Base-by-base conservation (phyloP, 805 yeast species). In the Starmerella sp. region DNA sequence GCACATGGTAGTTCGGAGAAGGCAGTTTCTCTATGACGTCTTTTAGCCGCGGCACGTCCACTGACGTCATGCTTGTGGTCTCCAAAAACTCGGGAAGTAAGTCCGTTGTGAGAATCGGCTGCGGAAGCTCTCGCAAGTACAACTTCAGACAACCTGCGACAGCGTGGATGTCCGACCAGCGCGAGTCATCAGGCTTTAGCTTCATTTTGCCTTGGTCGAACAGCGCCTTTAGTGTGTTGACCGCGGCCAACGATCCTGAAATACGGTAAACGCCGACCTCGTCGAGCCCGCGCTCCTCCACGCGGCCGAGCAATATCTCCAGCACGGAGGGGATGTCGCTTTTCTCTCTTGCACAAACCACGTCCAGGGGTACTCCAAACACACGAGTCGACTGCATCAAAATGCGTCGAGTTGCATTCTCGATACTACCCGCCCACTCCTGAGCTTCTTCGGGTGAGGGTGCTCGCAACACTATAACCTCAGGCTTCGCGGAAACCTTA, bases 241-340 rank as follows among this genome's bases (percentile, higher is more conserved):
- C 79, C 50, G 80, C 76, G 7, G 81, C 82, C 39, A 78, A 73
- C 8, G 84, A 79, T 5, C 84, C 85, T 1, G 84, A 80, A 36
- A 80, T 74, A 67, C 97, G 80, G 67, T 91, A 91, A 13, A 91
- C 74, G 15, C 97, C 97, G 53, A 87, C 86, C 66, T 90, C 97
- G 61, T 87, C 89, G 32, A 91, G 67, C 0, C 97, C 96, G 53
- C 90, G 79, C n/a, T 74, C 70, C 67, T 91, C 97, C 60, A 91
- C 85, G 61, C 84, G 93, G 47, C 75, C 75, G 61, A 89, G 74
- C 45, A 91, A 70, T 54, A 76, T 75, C 37, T 76, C 80, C 54
- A 90, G 80, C 44, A 90, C 78, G 6, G 66, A 69, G 1, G 97
- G 97, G 35, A 82, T 71, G 2, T 69, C 58, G 0, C 80, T 70